Evolutionary conservation across 2,329 filamentous ascomycete genomes (phyloP), one percentile per base, ranked within the genome.

Genomic region (Fusarium veterinarium): DNA sequence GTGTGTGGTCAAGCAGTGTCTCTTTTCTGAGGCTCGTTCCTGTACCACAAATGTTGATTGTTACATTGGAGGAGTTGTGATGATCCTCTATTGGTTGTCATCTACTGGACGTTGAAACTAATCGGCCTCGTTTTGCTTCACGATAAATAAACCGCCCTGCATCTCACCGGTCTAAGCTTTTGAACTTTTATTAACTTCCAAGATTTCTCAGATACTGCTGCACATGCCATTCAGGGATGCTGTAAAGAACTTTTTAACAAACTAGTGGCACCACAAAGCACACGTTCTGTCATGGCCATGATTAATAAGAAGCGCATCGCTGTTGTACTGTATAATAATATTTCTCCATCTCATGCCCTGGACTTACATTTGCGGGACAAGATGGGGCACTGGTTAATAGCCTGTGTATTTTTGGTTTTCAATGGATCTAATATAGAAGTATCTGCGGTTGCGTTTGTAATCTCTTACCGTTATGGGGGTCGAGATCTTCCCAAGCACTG

Each of bases 201-300:
- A 72, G 31, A 25, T 45, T 46, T 60, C 23, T 52, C 23, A 30
- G 28, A 31, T 65, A 46, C 25, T 30, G 45, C 35, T 46, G 41
- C 52, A 52, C 25, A 44, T 55, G 51, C 55, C 67, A 69, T 45
- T 42, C 33, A 57, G 31, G 40, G 40, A 74, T 75, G 40, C 38
- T 46, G 48, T 57, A n/a, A 37, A 55, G 71, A 72, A 66, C 64
- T 65, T 73, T 61, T 60, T 53, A n/a, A 16, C 13, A 20, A 67
- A 44, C 44, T 55, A 69, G 72, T 75, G 72, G 70, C 70, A 75
- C 72, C 70, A 73, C 70, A 64, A 40, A 59, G 55, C 57, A 64
- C 55, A 55, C 28, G 57, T 57, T 66, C 52, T 51, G 59, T 64
- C 64, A 73, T 67, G 35, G 60, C 31, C 59, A 60, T 71, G 66